These are phyloP conservation scores for Dothideomycetes sp. DNA, from an alignment of 2,329 filamentous ascomycete genomes.

Conservation along the genomic window DNA sequence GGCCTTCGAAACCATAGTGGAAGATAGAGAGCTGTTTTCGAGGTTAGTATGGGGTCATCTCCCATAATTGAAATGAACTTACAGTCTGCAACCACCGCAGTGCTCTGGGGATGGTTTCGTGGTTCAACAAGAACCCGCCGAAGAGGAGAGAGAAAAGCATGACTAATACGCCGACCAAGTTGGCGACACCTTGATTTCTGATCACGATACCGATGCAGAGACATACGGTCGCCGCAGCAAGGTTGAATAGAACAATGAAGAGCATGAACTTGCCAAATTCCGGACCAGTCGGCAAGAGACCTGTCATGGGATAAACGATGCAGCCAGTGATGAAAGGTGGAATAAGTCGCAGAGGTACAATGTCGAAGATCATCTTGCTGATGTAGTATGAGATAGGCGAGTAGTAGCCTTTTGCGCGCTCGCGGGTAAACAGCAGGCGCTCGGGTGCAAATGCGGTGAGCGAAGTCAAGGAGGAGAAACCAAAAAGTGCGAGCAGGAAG, in stretches of 20 bases:
- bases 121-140: constrained; percentile 86
- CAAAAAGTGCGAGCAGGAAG: constrained; percentile 89
- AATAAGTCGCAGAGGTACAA: constrained; percentile 85
- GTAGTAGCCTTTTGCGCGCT: constrained; percentile 95
- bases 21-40: constrained; percentile 69
- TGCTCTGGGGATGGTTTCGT: constrained; percentile 77
- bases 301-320: constrained; percentile 97
- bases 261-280: constrained; percentile 89
- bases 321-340: constrained; percentile 90
- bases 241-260: constrained; percentile 88
- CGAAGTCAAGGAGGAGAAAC: constrained; percentile 90
- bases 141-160: constrained; percentile 97
- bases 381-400: constrained; percentile 86
- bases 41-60: constrained; percentile 15
- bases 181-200: constrained; percentile 82
- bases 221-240: constrained; percentile 86
- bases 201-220: constrained; percentile 94
- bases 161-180: constrained; percentile 83
- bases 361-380: constrained; percentile 96
- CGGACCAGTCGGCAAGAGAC: constrained; percentile 66
- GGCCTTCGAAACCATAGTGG: constrained; percentile 91
- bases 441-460: constrained; percentile 89
- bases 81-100: constrained; percentile 82
- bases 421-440: constrained; percentile 79
- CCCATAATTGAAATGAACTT: constrained; percentile 23